phyloP scores from a whole-genome alignment of 2,329 filamentous ascomycete genomes.

The Xylaria sp. region DNA sequence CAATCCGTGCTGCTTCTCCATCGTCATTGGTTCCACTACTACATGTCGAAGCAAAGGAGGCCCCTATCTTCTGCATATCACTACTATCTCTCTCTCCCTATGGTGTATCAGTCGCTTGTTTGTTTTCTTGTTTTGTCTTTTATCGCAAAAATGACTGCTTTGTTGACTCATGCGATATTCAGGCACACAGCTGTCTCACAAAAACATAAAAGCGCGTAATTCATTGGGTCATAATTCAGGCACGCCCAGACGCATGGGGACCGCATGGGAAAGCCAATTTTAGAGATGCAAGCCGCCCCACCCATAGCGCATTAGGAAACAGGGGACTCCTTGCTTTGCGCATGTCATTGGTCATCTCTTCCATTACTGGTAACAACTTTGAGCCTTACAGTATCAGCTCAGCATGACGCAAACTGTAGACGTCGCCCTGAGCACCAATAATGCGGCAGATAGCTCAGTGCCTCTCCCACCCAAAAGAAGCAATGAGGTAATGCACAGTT shows the following conservation, averaged over 20 bases:
- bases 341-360: conserved; percentile 16
- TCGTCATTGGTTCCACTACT: neutral
- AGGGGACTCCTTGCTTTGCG: conserved; percentile 10
- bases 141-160: neutral
- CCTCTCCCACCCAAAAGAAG: neutral
- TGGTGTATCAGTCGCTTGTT: neutral
- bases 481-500: conserved; percentile 10
- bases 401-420: neutral
- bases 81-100: neutral
- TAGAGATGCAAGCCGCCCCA: conserved; percentile 25
- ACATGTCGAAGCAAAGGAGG: neutral
- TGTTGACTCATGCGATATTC: conserved; percentile 24
- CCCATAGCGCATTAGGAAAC: neutral
- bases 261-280: conserved; percentile 34
- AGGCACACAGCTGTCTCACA: conserved; percentile 25
- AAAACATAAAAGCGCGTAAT: conserved; percentile 27
- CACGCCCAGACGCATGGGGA: conserved; percentile 18
- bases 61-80: conserved; percentile 12
- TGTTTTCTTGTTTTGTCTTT: neutral
- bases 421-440: neutral
- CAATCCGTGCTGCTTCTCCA: conserved; percentile 9
- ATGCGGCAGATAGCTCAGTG: neutral
- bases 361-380: neutral
- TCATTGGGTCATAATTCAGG: conserved; percentile 32
- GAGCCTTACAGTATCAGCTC: conserved; percentile 1